Conservation (phyloP, 2,329 filamentous ascomycete genomes). For the Aspergillus transmontanensis region DNA sequence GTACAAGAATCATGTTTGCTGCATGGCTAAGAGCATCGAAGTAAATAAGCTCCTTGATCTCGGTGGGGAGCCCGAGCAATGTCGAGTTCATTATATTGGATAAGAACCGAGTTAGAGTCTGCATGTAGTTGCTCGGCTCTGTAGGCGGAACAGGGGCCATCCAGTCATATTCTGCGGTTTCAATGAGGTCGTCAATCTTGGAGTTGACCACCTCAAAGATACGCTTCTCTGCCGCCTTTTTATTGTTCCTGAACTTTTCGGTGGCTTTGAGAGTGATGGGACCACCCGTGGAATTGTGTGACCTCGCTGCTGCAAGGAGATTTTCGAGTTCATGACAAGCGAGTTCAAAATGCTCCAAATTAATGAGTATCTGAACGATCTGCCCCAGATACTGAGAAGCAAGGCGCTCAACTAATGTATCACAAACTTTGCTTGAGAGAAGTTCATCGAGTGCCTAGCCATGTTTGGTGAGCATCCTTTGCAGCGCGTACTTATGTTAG, state of each 20-base stretch:
- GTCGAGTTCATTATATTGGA: conserved; percentile 97
- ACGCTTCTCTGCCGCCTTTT: conserved; percentile 94
- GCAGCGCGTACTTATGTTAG: background rate
- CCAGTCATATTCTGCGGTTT: conserved; percentile 97
- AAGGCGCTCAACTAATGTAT: conserved; percentile 82
- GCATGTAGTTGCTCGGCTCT: conserved; percentile 91
- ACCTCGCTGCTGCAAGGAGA: conserved; percentile 80
- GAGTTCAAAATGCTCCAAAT: conserved; percentile 93
- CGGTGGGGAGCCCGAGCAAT: conserved; percentile 84
- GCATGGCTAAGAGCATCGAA: conserved; percentile 94
- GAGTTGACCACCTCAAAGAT: conserved; percentile 99
- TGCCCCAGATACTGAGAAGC: conserved; percentile 93
- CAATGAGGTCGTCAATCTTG: conserved; percentile 96
- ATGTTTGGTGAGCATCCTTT: conserved; percentile 16
- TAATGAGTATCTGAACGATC: conserved; percentile 97
- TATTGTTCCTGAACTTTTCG: conserved; percentile 81
- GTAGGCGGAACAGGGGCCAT: conserved; percentile 62
- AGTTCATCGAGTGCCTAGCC: conserved; percentile 84
- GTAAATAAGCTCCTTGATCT: conserved; percentile 97
- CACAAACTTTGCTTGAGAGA: conserved; percentile 89
- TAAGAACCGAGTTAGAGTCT: conserved; percentile 88
- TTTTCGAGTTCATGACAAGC: conserved; percentile 89
- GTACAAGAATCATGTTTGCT: conserved; percentile 77
- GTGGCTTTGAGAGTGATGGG: conserved; percentile 81
- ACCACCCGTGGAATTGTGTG: conserved; percentile 75